Evolutionary conservation across 345 rosid genomes (phyloP), one percentile per base, ranked within the genome.

Genomic region (Citrus reticulata): DNA sequence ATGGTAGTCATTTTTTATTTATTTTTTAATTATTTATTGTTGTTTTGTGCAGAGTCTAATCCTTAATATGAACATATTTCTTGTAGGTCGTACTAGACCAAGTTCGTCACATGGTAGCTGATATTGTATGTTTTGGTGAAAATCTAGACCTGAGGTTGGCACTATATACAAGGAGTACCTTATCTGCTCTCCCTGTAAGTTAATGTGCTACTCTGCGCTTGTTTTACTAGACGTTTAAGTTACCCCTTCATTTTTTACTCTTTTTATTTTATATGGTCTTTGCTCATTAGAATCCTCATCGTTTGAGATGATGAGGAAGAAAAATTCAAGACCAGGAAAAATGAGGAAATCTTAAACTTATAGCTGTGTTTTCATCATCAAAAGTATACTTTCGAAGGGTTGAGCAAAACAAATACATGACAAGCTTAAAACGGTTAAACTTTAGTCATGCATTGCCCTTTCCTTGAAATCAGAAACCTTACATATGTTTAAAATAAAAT

Each of bases 131-230:
- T 77, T 82, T 88, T 30, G 76, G 75, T 70, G 85, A 77, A 77
- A 55, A 80, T 81, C 57, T 88, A 29, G 89, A 86, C 63, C 74
- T 88, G 62, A 84, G 90, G 90, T 70, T 88, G 66, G 76, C 80
- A 83, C 69, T 88, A 7, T 64, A 73, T 75, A 32, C 86, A 70
- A 84, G 81, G 81, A 88, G 66, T 82, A 77, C 66, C 69, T 30
- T 86, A 65, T 59, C 77, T 19, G 57, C 76, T 68, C 74, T 77
- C 5, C 30, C 81, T 14, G 88, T 83, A 81, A 81, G 84, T 77
- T 59, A 39, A 27, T 25, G 14, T 32, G 37, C 42, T 2, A 65
- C 25, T 9, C 2, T 65, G 46, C 4, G 1, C n/a, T 17, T 61
- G 40, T 34, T 62, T 65, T 17, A 65, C 10, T 65, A 7, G 42